These are phyloP conservation scores for Tetracladium marchalianum DNA, from an alignment of 495 filamentous ascomycete species.

Conservation along the genomic window DNA sequence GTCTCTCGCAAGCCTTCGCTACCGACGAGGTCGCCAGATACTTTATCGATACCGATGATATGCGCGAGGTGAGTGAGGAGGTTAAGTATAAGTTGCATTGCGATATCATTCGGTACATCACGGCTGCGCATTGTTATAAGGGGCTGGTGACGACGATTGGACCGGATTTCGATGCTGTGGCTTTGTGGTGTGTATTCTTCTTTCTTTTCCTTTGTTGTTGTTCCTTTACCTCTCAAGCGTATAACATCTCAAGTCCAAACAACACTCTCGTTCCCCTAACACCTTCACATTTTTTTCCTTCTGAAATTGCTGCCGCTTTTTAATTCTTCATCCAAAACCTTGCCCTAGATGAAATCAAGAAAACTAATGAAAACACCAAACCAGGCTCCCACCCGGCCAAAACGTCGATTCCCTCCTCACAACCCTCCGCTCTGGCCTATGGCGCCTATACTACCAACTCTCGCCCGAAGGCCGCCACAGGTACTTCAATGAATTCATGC, in stretches of 20 bases:
- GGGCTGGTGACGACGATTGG: conserved; percentile 65
- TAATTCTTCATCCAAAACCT: neutral
- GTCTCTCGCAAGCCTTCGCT: conserved; percentile 66
- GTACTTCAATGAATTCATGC: conserved; percentile 69
- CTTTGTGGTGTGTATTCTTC: conserved; percentile 55
- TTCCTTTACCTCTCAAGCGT: neutral
- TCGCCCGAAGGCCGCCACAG: conserved; percentile 57
- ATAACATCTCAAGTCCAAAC: too few relatives aligned
- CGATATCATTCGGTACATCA: conserved; percentile 62
- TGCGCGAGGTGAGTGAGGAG: conserved; percentile 45
- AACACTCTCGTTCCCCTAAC: neutral
- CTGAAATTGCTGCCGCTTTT: too few relatives aligned
- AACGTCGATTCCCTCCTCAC: conserved; percentile 65
- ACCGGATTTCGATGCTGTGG: conserved; percentile 62
- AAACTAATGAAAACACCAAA: neutral
- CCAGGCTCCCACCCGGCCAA: conserved; percentile 66
- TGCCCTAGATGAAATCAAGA: conserved; percentile 4
- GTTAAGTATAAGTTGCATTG: conserved; percentile 66
- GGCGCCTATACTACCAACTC: conserved; percentile 61
- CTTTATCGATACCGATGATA: conserved; percentile 57
- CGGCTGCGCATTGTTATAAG: conserved; percentile 58
- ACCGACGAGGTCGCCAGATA: conserved; percentile 65
- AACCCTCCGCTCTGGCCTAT: conserved; percentile 60
- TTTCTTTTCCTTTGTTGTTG: conserved; percentile 1
- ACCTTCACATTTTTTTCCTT: neutral